phyloP scores from a whole-genome alignment of 2,329 filamentous ascomycete genomes.

The Fusarium tanahbumbuense region DNA sequence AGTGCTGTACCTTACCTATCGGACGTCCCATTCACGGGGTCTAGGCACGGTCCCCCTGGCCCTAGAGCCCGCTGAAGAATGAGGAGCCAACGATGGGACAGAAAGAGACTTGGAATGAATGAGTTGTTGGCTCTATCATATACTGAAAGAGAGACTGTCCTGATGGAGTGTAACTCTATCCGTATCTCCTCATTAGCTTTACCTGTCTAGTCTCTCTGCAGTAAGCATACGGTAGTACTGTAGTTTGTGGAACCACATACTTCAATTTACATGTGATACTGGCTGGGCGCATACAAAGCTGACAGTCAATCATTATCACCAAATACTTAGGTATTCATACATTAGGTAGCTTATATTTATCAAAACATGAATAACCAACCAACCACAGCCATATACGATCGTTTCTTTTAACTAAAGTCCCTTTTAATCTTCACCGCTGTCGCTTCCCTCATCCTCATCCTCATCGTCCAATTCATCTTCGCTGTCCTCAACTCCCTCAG shows the following conservation, averaged over 20 bases:
- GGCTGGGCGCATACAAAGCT: slow-evolving; percentile 18
- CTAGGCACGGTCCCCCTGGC: slow-evolving; percentile 3
- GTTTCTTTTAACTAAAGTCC: background rate
- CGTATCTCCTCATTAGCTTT: background rate
- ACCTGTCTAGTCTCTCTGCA: slow-evolving; percentile 2
- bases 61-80: slow-evolving; percentile 2
- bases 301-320: background rate
- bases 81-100: background rate
- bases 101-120: background rate
- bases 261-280: slow-evolving; percentile 43
- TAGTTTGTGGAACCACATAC: slow-evolving; percentile 9
- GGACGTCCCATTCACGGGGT: background rate
- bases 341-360: slow-evolving; percentile 22
- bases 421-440: slow-evolving; percentile 51
- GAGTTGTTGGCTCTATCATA: background rate
- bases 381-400: background rate
- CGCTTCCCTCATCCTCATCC: slow-evolving; percentile 55
- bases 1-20: background rate
- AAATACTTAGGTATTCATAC: slow-evolving; percentile 9
- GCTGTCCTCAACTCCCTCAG: slow-evolving; percentile 70
- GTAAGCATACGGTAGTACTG: background rate
- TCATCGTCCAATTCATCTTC: slow-evolving; percentile 63
- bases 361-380: slow-evolving; percentile 4
- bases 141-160: background rate
- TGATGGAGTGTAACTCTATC: slow-evolving; percentile 3